Base-by-base conservation (phyloP, 139 green algal genomes). In the Tetraselmis chui region DNA sequence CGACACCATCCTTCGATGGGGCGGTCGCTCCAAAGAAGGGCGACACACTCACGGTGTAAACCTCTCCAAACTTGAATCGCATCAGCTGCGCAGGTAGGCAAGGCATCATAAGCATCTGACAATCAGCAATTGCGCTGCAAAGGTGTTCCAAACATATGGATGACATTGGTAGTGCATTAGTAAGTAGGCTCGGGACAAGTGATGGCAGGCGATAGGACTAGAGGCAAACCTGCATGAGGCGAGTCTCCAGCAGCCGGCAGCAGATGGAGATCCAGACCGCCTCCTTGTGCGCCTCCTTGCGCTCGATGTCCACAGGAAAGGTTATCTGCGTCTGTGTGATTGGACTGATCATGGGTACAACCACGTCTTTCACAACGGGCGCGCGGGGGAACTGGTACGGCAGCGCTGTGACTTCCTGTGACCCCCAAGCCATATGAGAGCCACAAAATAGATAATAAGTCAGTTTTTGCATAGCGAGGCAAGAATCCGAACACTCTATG, bases 61-160 rank as follows among this genome's bases (percentile, higher is more conserved):
- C 90, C 78, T 94, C 88, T 23, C 94, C 94, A 45, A 86, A 88
- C 82, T 94, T 84, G 87, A 97, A 97, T 22, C 94, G 86, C 83
- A 97, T 84, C 32, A 89, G 76, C 85, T 91, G 88, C 81, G 89
- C 80, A 2, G 91, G 45, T 18, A 77, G 76, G n/a, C n/a, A n/a
- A n/a, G n/a, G n/a, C n/a, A n/a, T n/a, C n/a, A n/a, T n/a, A n/a
- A n/a, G n/a, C n/a, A n/a, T n/a, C n/a, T n/a, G n/a, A n/a, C n/a
- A n/a, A n/a, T n/a, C n/a, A n/a, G n/a, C n/a, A n/a, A n/a, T n/a
- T n/a, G n/a, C n/a, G n/a, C n/a, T n/a, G n/a, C n/a, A n/a, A n/a
- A n/a, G n/a, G n/a, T n/a, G n/a, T n/a, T n/a, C n/a, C n/a, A n/a
- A n/a, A n/a, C n/a, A n/a, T n/a, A n/a, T n/a, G n/a, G n/a, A n/a